Evolutionary conservation across 805 yeast species (phyloP), one percentile per base, ranked within the genome.

Genomic region (Candida railenensis): DNA sequence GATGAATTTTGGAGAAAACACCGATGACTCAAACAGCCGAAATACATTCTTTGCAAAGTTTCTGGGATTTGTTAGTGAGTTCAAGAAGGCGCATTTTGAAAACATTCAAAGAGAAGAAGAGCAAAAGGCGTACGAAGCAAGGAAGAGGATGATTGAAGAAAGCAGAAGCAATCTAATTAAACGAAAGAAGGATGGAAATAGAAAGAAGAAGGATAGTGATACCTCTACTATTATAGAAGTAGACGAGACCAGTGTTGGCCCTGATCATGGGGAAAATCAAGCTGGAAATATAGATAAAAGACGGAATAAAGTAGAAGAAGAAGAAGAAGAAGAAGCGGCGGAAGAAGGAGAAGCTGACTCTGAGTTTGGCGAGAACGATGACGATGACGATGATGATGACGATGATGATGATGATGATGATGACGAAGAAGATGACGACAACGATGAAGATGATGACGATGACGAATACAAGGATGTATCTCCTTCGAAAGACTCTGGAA

Each of bases 1-100:
- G 95, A 76, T 76, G 51, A 82, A 79, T 55, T 94, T 88, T 61
- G 98, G 97, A n/a, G 99, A 94, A 65, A 95, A 89, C 61, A 76
- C 87, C 1, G 66, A 63, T 7, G 97, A 92, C 62, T 70, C 78
- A 34, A 72, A 74, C 53, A 79, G 91, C 15, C 78, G 85, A 45
- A 78, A 80, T 49, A 68, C 82, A 0, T 92, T 94, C 56, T 89
- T 92, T 60, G 75, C 71, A 50, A 88, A 89, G 62, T 87, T 94
- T 65, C 77, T 86, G n/a, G 79, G 81, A 44, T 94, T 94, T 63
- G 79, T 88, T 1, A 71, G 70, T 34, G 95, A 89, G 57, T 95
- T 86, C 67, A 82, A 85, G 61, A 83, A 79, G 57, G 96, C 92
- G 1, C 85, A 85, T 43, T 71, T 75, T 25, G 96, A 91, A 54